Base-by-base conservation (phyloP, 2,329 filamentous ascomycete genomes). In the Aphanoascus verrucosus region DNA sequence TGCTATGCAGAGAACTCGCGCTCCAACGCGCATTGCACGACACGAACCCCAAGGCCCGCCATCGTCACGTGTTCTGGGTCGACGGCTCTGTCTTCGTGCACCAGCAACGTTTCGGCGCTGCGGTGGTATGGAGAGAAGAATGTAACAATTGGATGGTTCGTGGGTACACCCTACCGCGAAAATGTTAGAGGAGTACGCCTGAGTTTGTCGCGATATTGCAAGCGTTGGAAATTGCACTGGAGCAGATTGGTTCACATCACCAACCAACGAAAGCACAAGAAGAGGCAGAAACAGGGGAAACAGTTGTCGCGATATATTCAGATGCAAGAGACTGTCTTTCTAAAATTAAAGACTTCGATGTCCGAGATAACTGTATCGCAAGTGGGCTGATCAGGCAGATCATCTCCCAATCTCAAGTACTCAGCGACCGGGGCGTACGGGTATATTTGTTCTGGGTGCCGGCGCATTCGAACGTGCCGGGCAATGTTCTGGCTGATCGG, bases 11-110 rank as follows among this genome's bases (percentile, higher is more conserved):
- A n/a, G n/a, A n/a, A n/a, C n/a, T 17, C 5, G 9, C 23, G 1
- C 23, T 14, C 1, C 31, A 12, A 2, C 32, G 32, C 17, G 46
- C 46, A 28, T 5, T 37, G 11, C 28, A 38, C 3, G 32, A 49
- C 14, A 34, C 12, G 15, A 38, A 20, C 20, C 2, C 5, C 32
- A 38, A 40, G 8, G n/a, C n/a, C 12, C 46, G 32, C 8, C 20
- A 49, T 38, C 46, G 32, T 17, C 35, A 38, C 15, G 46, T 49
- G 2, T 49, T 38, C 46, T 49, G 46, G 46, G 46, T 49, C 9
- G 32, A 23, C 17, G 19, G 32, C 5, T 48, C 46, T 1, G 34
- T 23, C 4, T 12, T 17, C 14, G 14, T 5, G 17, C 9, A n/a
- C 9, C 9, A 23, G 9, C 1, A 11, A 1, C 12, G 32, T 2